Evolutionary conservation across 2,329 filamentous ascomycete species (phyloP).

Genomic region (Fonsecaea multimorphosa): DNA sequence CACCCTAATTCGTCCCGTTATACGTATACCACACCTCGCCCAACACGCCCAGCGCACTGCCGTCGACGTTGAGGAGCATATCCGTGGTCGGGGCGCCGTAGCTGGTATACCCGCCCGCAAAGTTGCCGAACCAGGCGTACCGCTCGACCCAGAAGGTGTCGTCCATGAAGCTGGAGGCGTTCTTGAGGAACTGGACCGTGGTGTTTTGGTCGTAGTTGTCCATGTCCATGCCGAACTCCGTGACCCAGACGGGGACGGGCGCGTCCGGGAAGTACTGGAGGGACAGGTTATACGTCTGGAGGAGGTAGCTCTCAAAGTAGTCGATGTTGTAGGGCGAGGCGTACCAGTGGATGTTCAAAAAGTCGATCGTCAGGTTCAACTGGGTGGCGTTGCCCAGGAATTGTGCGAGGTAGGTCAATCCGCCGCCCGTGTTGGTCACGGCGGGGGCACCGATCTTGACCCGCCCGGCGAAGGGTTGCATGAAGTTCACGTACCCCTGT

Average conservation of each 20-base stretch:
- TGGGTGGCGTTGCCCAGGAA: constrained; percentile 49
- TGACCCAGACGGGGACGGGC: constrained; percentile 51
- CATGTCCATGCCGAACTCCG: constrained; percentile 56
- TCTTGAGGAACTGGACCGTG: constrained; percentile 44
- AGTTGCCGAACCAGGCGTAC: constrained; percentile 50
- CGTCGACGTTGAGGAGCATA: constrained; percentile 40
- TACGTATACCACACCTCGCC: constrained; percentile 27
- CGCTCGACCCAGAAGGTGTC: constrained; percentile 45
- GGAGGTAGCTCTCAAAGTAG: constrained; percentile 48
- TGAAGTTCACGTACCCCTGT: constrained; percentile 46
- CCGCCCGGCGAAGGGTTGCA: constrained; percentile 46
- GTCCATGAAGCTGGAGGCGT: constrained; percentile 50
- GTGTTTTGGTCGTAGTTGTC: constrained; percentile 46
- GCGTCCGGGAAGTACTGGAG: constrained; percentile 34
- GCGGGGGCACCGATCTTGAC: constrained; percentile 53
- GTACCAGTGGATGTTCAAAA: constrained; percentile 55
- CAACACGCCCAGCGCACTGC: constrained; percentile 22
- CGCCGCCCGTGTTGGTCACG: constrained; percentile 45
- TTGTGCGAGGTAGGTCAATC: constrained; percentile 48
- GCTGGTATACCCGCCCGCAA: constrained; percentile 25
- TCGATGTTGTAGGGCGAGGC: constrained; percentile 44
- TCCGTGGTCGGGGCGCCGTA: constrained; percentile 12
- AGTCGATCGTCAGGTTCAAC: constrained; percentile 45
- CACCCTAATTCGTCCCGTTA: constrained; percentile 14
- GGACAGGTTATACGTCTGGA: constrained; percentile 40